Evolutionary conservation across 495 filamentous ascomycete genomes (phyloP).

Genomic region (Rostrohypoxylon terebratum): DNA sequence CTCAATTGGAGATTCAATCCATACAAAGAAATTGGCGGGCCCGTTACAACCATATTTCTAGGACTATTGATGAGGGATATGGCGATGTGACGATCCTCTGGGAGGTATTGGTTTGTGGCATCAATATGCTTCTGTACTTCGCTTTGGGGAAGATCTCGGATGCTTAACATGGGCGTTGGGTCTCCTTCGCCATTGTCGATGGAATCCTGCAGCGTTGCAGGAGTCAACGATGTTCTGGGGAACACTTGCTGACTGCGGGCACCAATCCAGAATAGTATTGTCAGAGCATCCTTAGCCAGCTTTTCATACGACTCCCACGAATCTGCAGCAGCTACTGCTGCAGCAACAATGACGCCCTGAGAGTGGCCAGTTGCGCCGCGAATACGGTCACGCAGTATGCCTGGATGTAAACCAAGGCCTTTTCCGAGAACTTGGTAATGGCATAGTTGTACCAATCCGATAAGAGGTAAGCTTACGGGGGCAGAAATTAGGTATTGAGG

Average conservation of each 20-base stretch:
- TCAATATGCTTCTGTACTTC: conserved; percentile 95
- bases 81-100: conserved; percentile 88
- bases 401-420: conserved; percentile 85
- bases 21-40: conserved; percentile 93
- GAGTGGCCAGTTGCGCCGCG: conserved; percentile 95
- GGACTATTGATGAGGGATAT: conserved; percentile 97
- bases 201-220: conserved; percentile 91
- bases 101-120: conserved; percentile 94
- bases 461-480: conserved; percentile 95
- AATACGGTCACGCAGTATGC: conserved; percentile 82
- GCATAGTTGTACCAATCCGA: conserved; percentile 92
- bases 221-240: conserved; percentile 92
- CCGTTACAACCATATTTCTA: conserved; percentile 95
- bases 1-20: conserved; percentile 93
- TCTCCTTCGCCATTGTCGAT: conserved; percentile 91
- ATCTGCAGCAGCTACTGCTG: conserved; percentile 87
- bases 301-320: conserved; percentile 91
- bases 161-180: conserved; percentile 97
- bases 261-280: conserved; percentile 99
- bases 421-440: conserved; percentile 95
- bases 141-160: conserved; percentile 86
- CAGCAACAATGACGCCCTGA: conserved; percentile 93
- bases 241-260: conserved; percentile 98
- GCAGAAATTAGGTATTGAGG: conserved; percentile 96
- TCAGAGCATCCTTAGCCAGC: conserved; percentile 80